Percentiles rank a stretch among this genome's conserved stretches.
phyloP scores from a whole-genome alignment of 2,329 filamentous ascomycete genomes.

The Talaromyces verruculosus region DNA sequence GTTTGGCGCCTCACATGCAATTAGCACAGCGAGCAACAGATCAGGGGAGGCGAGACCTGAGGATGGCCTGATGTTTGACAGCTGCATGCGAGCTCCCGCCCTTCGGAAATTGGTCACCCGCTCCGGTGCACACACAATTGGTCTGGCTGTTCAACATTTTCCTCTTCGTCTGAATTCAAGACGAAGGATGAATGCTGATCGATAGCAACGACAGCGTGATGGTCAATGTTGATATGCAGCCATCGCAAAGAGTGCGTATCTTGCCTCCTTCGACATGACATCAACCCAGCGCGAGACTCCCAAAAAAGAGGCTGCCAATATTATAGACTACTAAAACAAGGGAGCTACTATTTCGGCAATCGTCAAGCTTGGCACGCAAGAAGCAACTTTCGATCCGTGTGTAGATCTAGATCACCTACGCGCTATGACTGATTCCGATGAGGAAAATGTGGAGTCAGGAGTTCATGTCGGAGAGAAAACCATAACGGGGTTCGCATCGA shows the following conservation, averaged over 20 bases:
- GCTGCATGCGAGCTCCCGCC: neutral
- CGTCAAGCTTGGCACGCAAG: conserved; percentile 2
- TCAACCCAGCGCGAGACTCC: neutral
- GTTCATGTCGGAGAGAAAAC: conserved; percentile 10
- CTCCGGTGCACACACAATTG: neutral
- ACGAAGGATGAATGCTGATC: neutral
- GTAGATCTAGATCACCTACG: conserved; percentile 5
- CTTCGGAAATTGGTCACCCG: neutral
- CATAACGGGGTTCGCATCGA: neutral
- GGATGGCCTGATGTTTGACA: neutral
- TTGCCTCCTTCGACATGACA: neutral
- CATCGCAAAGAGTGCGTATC: neutral
- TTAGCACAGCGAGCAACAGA: neutral
- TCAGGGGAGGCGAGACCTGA: neutral
- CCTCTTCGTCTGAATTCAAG: neutral
- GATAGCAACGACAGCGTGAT: neutral
- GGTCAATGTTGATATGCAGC: neutral
- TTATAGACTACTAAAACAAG: neutral
- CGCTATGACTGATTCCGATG: neutral
- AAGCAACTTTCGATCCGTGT: neutral
- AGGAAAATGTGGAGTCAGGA: neutral
- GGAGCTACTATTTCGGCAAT: neutral
- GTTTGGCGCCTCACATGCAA: conserved; percentile 12
- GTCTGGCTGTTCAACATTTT: neutral
- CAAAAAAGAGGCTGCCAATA: neutral